These are phyloP conservation scores for Tylopilus sp. DNA, from an alignment of 768 basidiomycete genomes.

Conservation along the genomic window DNA sequence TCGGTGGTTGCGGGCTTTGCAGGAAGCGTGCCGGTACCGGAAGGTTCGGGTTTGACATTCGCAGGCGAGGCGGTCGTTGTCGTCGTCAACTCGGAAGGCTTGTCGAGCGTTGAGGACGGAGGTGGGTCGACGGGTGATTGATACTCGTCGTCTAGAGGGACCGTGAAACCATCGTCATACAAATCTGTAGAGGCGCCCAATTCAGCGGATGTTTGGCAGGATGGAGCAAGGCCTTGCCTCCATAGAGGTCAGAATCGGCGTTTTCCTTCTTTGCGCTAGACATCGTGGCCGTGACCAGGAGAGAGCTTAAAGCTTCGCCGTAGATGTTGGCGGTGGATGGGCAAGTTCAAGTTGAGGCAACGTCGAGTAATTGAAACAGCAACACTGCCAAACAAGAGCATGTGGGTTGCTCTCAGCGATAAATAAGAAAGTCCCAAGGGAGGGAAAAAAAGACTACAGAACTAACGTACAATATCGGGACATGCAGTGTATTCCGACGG, in stretches of 20 bases:
- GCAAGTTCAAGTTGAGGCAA: not conserved
- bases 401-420: constrained; percentile 10
- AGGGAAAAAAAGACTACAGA: constrained; percentile 13
- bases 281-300: constrained; percentile 12
- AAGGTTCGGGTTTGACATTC: constrained; percentile 23
- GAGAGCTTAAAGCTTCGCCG: not conserved
- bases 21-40: constrained; percentile 22
- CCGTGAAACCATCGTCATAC: constrained; percentile 46
- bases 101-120: constrained; percentile 18
- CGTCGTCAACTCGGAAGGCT: constrained; percentile 16
- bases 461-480: constrained; percentile 24
- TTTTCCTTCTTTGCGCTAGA: constrained; percentile 26
- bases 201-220: constrained; percentile 1
- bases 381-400: constrained; percentile 25
- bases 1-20: constrained; percentile 26
- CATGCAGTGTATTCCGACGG: constrained; percentile 14
- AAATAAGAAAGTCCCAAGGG: constrained; percentile 23
- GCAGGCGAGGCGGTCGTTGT: constrained; percentile 12
- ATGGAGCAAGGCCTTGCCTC: constrained; percentile 35
- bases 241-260: constrained; percentile 42
- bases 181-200: constrained; percentile 38
- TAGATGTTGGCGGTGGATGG: constrained; percentile 5
- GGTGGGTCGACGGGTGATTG: constrained; percentile 26
- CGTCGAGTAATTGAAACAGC: not conserved
- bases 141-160: constrained; percentile 31